Conservation (phyloP, 345 rosid genomes). For the Populus alba region DNA sequence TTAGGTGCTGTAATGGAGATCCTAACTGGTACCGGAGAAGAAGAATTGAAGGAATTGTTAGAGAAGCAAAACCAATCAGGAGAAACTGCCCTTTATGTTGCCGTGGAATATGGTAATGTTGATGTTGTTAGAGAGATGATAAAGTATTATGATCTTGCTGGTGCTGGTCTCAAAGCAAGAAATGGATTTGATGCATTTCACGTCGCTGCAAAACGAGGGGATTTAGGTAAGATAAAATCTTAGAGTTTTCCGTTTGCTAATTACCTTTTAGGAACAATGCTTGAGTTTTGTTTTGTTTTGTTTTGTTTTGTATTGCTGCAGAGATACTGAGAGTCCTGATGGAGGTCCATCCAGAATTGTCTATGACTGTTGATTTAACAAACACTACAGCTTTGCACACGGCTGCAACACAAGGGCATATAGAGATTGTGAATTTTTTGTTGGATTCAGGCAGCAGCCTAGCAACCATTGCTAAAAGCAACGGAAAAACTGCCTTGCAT, state of each 20-base stretch:
- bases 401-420: slow-evolving; percentile 87
- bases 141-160: slow-evolving; percentile 60
- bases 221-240: slow-evolving; percentile 48
- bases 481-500: slow-evolving; percentile 89
- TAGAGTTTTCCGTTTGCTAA: too few relatives aligned
- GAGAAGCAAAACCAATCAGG: slow-evolving; percentile 84
- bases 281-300: slow-evolving; percentile 8
- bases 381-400: slow-evolving; percentile 90
- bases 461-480: slow-evolving; percentile 77
- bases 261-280: not conserved
- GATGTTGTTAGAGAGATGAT: slow-evolving; percentile 81
- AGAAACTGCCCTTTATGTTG: slow-evolving; percentile 91
- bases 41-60: slow-evolving; percentile 48
- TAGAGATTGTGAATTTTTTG: slow-evolving; percentile 63
- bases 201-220: slow-evolving; percentile 94
- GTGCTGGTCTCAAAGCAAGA: slow-evolving; percentile 80
- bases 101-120: slow-evolving; percentile 73
- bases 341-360: slow-evolving; percentile 76
- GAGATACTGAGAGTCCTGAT: slow-evolving; percentile 65
- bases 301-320: slow-evolving; percentile 23
- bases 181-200: slow-evolving; percentile 96
- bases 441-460: slow-evolving; percentile 77
- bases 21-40: slow-evolving; percentile 37
- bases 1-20: slow-evolving; percentile 47
- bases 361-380: slow-evolving; percentile 86